Base-by-base conservation (phyloP, 192 early-diverging fungal genomes). In the Lunasporangiospora selenospora region DNA sequence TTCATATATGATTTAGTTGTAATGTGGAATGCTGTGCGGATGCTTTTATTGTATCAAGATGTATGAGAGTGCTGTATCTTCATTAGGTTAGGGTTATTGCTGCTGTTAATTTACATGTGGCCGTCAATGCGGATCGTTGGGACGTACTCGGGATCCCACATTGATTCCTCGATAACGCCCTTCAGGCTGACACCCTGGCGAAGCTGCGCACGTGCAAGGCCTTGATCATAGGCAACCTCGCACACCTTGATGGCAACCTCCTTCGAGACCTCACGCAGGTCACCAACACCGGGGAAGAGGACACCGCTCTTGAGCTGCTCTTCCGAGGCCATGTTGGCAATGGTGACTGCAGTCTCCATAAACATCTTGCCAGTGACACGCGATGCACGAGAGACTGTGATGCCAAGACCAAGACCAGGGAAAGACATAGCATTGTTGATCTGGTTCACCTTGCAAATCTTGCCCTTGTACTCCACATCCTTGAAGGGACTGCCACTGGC, bases 131-230 rank as follows among this genome's bases (percentile, higher is more conserved):
- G 69, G 21, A 73, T 73, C 23, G 54, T 58, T 5, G 80, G 80
- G 23, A 84, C 80, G 19, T 84, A 84, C 53, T 77, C 77, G 21
- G 80, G 81, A n/a, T 76, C 62, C 67, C 67, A 84, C 81, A 86
- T 86, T 16, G 78, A 81, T 21, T 75, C 78, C 31, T 81, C 67
- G 26, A 86, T 79, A 3, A 80, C 65, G 11, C 62, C 75, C 53
- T 75, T 76, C 42, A 83, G 37, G 19, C 76, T 77, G 39, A 73
- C 69, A 27, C 78, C 80, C 18, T 75, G 73, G 13, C 62, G 65
- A 24, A 79, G 29, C 24, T 65, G 75, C 3, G 77, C 75, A 51
- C 69, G 76, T 0, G 82, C 82, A n/a, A 84, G 48, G 8, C 77
- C 77, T 48, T 81, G 75, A n/a, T 80, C 77, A 34, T 80, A 81